phyloP scores from a whole-genome alignment of 2,329 filamentous ascomycete species.

The Cercospora berteroae region DNA sequence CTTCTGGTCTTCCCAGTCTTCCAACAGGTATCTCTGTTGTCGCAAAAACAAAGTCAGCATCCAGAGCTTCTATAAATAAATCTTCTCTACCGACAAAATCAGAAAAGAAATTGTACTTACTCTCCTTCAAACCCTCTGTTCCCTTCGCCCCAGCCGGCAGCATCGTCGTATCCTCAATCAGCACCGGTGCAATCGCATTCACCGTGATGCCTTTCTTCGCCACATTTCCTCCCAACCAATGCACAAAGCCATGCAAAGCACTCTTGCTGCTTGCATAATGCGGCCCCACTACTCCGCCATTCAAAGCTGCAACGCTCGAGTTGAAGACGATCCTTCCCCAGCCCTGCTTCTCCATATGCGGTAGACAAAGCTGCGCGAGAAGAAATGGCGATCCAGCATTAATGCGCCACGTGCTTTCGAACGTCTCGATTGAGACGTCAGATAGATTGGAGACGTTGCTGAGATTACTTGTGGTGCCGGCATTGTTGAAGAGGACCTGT shows the following conservation, averaged over 20 bases:
- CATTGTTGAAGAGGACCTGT: constrained; percentile 42
- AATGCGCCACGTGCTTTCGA: constrained; percentile 41
- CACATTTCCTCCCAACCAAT: constrained; percentile 47
- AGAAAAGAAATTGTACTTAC: constrained; percentile 28
- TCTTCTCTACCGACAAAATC: background rate
- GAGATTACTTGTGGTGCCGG: constrained; percentile 34
- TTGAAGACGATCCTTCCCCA: constrained; percentile 43
- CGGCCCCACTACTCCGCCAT: constrained; percentile 43
- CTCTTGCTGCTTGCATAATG: constrained; percentile 45
- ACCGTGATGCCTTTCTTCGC: constrained; percentile 48
- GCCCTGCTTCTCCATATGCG: constrained; percentile 38
- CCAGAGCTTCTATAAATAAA: too few species aligned
- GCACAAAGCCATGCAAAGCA: constrained; percentile 48
- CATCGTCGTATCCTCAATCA: constrained; percentile 47
- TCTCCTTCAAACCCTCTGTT: constrained; percentile 32
- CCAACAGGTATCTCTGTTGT: constrained; percentile 45
- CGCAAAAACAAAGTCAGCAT: background rate
- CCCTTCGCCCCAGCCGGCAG: constrained; percentile 40
- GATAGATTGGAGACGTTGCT: constrained; percentile 32
- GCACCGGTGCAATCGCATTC: constrained; percentile 50
- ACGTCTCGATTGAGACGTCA: constrained; percentile 38
- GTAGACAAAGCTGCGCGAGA: constrained; percentile 42
- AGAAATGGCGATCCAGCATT: constrained; percentile 41
- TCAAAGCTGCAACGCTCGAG: constrained; percentile 42
- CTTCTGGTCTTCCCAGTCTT: constrained; percentile 45